Base-by-base conservation (phyloP, 192 early-diverging fungal species). In the Umbelopsis isabellina region DNA sequence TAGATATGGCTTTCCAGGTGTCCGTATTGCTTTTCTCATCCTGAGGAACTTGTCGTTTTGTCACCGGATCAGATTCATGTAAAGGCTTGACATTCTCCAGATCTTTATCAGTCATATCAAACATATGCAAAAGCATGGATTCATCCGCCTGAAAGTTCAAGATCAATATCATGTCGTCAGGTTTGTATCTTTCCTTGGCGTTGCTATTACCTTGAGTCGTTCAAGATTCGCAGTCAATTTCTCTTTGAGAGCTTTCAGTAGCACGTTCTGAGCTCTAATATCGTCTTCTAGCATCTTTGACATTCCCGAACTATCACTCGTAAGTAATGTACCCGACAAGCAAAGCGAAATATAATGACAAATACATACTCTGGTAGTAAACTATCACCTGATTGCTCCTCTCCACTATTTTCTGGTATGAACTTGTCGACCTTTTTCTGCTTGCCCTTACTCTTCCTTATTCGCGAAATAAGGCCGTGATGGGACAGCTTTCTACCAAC, bases 281-380 rank as follows among this genome's bases (percentile, higher is more conserved):
- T 61, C 55, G 13, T 61, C 55, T 35, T 61, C 55, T 30, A 61
- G 25, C 6, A 61, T 16, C 37, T 61, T 61, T 33, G 55, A 61
- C 55, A 61, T 61, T 35, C 55, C 55, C 18, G 25, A 35, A 15
- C 55, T 61, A 61, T n/a, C 18, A 25, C 11, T 0, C 7, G 3
- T 25, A 18, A 35, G 15, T 13, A 58, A 30, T 35, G 27, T 4
- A 35, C 13, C 18, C 27, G 8, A 61, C 4, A 16, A 4, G 27
- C 27, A 13, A 13, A 4, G 30, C 33, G 23, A 30, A 33, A 13
- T 3, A 33, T 4, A 13, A 18, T n/a, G 7, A 0, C 3, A 12
- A 27, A 15, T 61, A 61, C 55, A 35, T 33, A 61, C 55, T 22
- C 55, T 16, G 55, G 55, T 16, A 61, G 55, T 12, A 27, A 30